Evolutionary conservation across 305 asterid genomes (phyloP).

Genomic region (Solanum aculeatissimum): DNA sequence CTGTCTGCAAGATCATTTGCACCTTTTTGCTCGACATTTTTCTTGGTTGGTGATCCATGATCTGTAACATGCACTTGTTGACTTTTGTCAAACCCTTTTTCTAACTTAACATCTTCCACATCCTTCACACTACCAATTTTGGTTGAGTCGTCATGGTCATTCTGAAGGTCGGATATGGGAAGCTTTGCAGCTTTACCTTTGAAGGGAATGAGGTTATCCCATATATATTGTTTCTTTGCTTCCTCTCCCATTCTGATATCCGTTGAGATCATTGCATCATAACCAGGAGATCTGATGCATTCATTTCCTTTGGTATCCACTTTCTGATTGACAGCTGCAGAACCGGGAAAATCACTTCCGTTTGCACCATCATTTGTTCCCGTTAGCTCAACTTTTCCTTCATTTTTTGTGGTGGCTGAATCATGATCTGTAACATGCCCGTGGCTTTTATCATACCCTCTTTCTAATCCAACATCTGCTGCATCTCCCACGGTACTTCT

Average conservation of each 20-base stretch:
- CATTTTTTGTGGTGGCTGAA: not conserved
- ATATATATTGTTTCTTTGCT: not conserved
- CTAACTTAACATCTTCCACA: not conserved
- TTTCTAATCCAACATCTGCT: not conserved
- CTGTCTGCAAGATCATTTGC: not conserved
- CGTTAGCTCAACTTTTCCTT: not conserved
- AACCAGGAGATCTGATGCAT: not conserved
- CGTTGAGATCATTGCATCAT: not conserved
- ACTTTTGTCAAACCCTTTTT: not conserved
- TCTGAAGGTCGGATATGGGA: not conserved
- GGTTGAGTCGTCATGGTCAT: not conserved
- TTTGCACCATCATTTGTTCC: not conserved
- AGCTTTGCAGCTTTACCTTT: not conserved
- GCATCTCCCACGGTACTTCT: not conserved
- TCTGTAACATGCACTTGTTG: not conserved
- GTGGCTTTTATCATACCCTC: not conserved
- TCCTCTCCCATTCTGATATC: not conserved
- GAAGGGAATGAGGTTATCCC: not conserved
- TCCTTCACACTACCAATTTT: not conserved
- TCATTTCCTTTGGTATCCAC: not conserved
- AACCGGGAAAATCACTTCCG: not conserved
- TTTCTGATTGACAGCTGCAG: not conserved
- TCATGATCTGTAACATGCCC: not conserved
- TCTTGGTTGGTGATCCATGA: not conserved
- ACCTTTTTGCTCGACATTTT: not conserved